phyloP scores from a whole-genome alignment of 495 filamentous ascomycete species.

The Astrocystis sublimbata region DNA sequence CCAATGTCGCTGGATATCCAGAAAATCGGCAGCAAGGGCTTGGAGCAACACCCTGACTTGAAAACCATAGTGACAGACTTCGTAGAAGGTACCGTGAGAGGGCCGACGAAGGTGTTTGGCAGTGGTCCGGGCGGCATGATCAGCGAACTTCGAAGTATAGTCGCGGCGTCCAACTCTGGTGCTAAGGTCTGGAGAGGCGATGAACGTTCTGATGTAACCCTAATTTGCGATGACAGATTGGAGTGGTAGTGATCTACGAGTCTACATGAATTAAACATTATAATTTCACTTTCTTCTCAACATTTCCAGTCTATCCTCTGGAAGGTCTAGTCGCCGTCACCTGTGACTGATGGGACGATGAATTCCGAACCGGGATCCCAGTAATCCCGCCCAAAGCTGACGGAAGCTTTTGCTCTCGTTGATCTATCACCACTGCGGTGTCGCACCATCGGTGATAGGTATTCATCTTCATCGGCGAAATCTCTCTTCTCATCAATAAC shows the following conservation, averaged over 20 bases:
- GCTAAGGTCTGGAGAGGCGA: conserved; percentile 56
- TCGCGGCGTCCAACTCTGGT: conserved; percentile 54
- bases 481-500: too few relatives aligned
- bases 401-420: too few relatives aligned
- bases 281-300: too few relatives aligned
- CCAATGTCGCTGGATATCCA: conserved; percentile 25
- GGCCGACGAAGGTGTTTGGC: conserved; percentile 57
- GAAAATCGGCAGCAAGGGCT: conserved; percentile 24
- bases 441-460: too few relatives aligned
- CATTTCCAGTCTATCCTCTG: too few relatives aligned
- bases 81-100: conserved; percentile 38
- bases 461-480: neutral
- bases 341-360: too few relatives aligned
- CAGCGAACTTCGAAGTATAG: conserved; percentile 53
- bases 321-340: too few relatives aligned
- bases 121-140: conserved; percentile 65
- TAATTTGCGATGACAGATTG: conserved; percentile 58
- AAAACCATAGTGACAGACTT: conserved; percentile 37
- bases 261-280: neutral
- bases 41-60: conserved; percentile 38
- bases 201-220: conserved; percentile 54
- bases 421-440: too few relatives aligned
- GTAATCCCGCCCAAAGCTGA: too few relatives aligned
- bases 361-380: too few relatives aligned
- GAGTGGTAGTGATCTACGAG: conserved; percentile 33